These are phyloP conservation scores for Botrytis paeoniae DNA, from an alignment of 2,329 filamentous ascomycete genomes.

Conservation along the genomic window DNA sequence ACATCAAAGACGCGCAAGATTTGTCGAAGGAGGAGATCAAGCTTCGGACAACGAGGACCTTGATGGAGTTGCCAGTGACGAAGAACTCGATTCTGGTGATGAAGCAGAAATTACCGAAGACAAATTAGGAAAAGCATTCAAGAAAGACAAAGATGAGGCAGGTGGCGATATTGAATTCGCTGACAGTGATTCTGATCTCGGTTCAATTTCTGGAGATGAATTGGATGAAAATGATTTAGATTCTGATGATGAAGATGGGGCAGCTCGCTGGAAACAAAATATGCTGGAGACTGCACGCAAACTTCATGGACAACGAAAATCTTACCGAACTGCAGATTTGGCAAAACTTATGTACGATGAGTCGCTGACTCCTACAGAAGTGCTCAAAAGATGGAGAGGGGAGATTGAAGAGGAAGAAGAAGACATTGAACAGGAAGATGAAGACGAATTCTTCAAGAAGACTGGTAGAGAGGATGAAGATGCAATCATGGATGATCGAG, in stretches of 20 bases:
- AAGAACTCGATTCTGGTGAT: constrained; percentile 45
- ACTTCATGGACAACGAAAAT: constrained; percentile 65
- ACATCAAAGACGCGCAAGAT: constrained; percentile 53
- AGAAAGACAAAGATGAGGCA: constrained; percentile 43
- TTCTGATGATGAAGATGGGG: constrained; percentile 48
- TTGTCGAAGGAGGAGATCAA: constrained; percentile 56
- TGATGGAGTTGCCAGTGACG: constrained; percentile 43
- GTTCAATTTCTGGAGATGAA: constrained; percentile 68
- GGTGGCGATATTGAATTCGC: constrained; percentile 83
- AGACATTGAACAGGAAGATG: constrained; percentile 53
- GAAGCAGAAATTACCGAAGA: constrained; percentile 57
- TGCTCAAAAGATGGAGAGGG: constrained; percentile 77
- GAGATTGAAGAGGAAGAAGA: constrained; percentile 58
- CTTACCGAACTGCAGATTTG: constrained; percentile 78
- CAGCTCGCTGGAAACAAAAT: constrained; percentile 83
- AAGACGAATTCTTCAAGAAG: constrained; percentile 65
- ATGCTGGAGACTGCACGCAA: constrained; percentile 71
- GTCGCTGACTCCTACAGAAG: constrained; percentile 69
- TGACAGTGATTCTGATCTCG: constrained; percentile 94
- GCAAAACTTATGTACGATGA: constrained; percentile 88
- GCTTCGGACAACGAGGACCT: constrained; percentile 56
- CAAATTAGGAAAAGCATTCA: constrained; percentile 61
- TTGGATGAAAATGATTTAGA: constrained; percentile 51
- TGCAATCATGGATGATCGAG: constrained; percentile 69
- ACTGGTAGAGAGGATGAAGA: constrained; percentile 64